Conservation (phyloP, 768 basidiomycete genomes). For the Suillus hirtellus region DNA sequence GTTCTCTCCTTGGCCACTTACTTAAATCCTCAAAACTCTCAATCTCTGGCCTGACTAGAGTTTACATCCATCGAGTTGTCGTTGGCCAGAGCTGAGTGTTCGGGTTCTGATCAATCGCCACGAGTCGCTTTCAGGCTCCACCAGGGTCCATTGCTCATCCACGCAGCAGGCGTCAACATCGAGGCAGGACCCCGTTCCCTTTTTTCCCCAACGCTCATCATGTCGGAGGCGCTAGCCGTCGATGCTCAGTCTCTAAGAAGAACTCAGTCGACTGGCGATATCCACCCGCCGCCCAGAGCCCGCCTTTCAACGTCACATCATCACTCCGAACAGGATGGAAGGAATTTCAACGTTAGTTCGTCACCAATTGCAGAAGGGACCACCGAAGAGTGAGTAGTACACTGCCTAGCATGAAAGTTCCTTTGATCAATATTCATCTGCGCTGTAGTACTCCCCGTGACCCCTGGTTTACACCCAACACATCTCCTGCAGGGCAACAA, state of each 20-base stretch:
- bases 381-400: slow-evolving; percentile 9
- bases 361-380: slow-evolving; percentile 8
- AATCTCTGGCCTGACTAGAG: not conserved
- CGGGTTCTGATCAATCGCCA: not conserved
- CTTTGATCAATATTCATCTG: slow-evolving; percentile 2
- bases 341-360: slow-evolving; percentile 13
- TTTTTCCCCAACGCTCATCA: slow-evolving; percentile 24
- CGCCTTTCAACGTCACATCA: slow-evolving; percentile 32
- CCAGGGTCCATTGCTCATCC: slow-evolving; percentile 12
- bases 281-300: slow-evolving; percentile 30
- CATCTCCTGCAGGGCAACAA: not conserved
- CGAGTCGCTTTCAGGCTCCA: slow-evolving; percentile 14
- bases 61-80: not conserved
- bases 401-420: not conserved
- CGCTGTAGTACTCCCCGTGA: not conserved
- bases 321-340: slow-evolving; percentile 27
- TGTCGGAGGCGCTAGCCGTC: slow-evolving; percentile 26
- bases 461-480: not conserved
- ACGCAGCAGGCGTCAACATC: slow-evolving; percentile 34
- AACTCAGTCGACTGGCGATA: slow-evolving; percentile 37
- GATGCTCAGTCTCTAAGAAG: slow-evolving; percentile 36
- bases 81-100: not conserved
- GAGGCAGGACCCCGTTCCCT: slow-evolving; percentile 17
- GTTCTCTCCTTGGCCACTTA: not conserved
- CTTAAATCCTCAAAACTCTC: not conserved